These are phyloP conservation scores for Ophiostoma sp. DNA, from an alignment of 2,329 filamentous ascomycete genomes.

Conservation along the genomic window DNA sequence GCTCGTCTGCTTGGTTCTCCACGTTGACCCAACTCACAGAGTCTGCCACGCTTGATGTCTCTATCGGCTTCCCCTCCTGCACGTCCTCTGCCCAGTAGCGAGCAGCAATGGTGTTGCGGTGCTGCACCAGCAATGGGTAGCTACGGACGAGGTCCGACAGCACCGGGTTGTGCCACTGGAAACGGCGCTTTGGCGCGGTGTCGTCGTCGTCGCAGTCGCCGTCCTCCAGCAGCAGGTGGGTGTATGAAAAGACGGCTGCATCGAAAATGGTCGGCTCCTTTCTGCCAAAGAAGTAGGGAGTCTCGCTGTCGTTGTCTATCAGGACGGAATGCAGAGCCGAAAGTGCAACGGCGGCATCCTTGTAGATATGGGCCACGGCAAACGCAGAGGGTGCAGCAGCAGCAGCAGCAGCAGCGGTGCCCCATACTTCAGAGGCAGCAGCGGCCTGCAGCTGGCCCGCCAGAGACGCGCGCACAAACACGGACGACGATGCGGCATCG, in stretches of 20 bases:
- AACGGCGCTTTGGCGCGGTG: constrained; percentile 34
- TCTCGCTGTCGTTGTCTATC: constrained; percentile 23
- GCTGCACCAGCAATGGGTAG: constrained; percentile 59
- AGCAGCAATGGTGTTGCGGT: constrained; percentile 46
- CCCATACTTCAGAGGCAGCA: constrained; percentile 57
- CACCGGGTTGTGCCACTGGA: constrained; percentile 57
- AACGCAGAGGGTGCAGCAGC: constrained; percentile 30
- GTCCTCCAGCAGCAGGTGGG: constrained; percentile 68
- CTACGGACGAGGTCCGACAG: constrained; percentile 53
- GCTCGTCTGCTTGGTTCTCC: neutral
- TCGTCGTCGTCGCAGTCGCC: neutral
- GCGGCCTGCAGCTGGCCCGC: constrained; percentile 64
- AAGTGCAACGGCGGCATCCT: constrained; percentile 43
- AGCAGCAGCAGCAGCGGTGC: constrained; percentile 31
- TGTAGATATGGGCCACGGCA: constrained; percentile 36
- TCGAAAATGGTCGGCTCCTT: constrained; percentile 72
- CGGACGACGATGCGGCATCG: constrained; percentile 52
- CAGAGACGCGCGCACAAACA: constrained; percentile 58
- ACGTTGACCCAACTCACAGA: constrained; percentile 2
- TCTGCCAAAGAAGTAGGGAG: constrained; percentile 49
- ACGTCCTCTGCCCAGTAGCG: constrained; percentile 19
- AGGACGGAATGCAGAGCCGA: constrained; percentile 43
- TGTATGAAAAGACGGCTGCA: constrained; percentile 85
- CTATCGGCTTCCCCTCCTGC: neutral
- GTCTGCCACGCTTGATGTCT: neutral